These are phyloP conservation scores for Aspergillus hiratsukae DNA, from an alignment of 2,329 filamentous ascomycete species.

Conservation along the genomic window DNA sequence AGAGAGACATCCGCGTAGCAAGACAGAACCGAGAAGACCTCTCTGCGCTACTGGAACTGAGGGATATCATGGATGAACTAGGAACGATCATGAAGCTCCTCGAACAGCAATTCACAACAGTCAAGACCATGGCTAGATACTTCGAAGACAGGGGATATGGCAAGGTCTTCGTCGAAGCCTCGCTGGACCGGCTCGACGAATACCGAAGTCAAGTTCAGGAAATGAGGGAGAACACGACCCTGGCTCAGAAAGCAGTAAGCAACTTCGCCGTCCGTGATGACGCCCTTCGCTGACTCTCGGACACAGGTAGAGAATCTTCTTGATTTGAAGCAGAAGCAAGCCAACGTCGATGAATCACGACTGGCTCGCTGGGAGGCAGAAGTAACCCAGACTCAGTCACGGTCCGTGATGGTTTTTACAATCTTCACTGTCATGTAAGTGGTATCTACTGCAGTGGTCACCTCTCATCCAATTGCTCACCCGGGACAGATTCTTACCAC, in stretches of 20 bases:
- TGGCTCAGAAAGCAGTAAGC: constrained; percentile 54
- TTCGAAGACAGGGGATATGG: constrained; percentile 39
- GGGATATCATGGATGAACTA: constrained; percentile 62
- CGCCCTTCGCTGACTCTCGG: constrained; percentile 4
- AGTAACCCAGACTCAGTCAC: constrained; percentile 57
- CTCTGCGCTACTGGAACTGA: constrained; percentile 58
- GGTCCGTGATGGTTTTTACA: constrained; percentile 54
- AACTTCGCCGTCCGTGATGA: too few relatives aligned
- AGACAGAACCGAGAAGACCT: constrained; percentile 60
- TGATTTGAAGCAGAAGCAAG: constrained; percentile 63
- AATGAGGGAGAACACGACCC: constrained; percentile 56
- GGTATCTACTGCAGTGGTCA: not conserved
- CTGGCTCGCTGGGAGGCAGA: constrained; percentile 60
- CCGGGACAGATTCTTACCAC: constrained; percentile 48
- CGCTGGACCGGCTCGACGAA: constrained; percentile 50
- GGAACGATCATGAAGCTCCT: constrained; percentile 55
- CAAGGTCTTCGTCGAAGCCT: constrained; percentile 50
- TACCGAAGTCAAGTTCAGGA: constrained; percentile 53
- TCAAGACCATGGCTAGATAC: constrained; percentile 38
- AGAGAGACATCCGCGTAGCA: constrained; percentile 48
- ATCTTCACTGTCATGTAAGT: constrained; percentile 60
- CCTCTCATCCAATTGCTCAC: not conserved
- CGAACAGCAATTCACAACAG: constrained; percentile 51
- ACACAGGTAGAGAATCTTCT: constrained; percentile 58
- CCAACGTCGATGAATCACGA: constrained; percentile 62